These are phyloP conservation scores for Termitomyces sp. DNA, from an alignment of 768 basidiomycete genomes.

Conservation along the genomic window DNA sequence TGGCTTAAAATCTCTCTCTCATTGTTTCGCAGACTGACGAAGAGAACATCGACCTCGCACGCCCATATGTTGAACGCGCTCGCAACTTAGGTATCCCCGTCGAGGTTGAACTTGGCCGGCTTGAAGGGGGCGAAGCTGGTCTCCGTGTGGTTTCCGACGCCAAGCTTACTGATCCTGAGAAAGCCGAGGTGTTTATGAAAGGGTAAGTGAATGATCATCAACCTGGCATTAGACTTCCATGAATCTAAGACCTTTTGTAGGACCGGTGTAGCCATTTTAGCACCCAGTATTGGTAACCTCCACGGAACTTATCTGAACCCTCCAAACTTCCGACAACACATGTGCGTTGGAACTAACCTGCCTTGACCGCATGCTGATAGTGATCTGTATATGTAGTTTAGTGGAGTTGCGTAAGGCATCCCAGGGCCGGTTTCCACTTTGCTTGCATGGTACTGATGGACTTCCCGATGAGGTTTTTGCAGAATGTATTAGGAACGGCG, in stretches of 20 bases:
- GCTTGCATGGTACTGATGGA: slow-evolving; percentile 44
- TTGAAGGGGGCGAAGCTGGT: slow-evolving; percentile 49
- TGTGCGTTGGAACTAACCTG: slow-evolving; percentile 24
- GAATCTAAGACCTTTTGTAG: slow-evolving; percentile 17
- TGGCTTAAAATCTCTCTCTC: neutral
- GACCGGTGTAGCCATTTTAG: slow-evolving; percentile 41
- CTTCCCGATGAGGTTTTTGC: slow-evolving; percentile 40
- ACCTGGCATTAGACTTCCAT: neutral
- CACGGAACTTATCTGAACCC: slow-evolving; percentile 43
- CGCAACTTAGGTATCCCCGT: slow-evolving; percentile 36
- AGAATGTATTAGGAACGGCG: slow-evolving; percentile 42
- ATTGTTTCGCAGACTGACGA: slow-evolving; percentile 36
- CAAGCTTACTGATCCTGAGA: slow-evolving; percentile 41
- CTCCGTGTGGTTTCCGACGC: slow-evolving; percentile 43
- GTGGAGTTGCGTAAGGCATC: slow-evolving; percentile 32
- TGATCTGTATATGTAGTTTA: slow-evolving; percentile 26
- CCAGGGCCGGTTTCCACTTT: slow-evolving; percentile 31
- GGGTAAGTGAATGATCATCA: slow-evolving; percentile 21
- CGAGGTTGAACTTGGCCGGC: slow-evolving; percentile 44
- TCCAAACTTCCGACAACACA: slow-evolving; percentile 42
- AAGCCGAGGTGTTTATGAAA: slow-evolving; percentile 39
- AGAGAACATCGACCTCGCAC: slow-evolving; percentile 41
- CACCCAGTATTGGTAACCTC: slow-evolving; percentile 46
- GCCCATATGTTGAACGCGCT: slow-evolving; percentile 42
- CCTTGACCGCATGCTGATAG: neutral